phyloP scores from a whole-genome alignment of 116 monocot species.

The Iris pallida region DNA sequence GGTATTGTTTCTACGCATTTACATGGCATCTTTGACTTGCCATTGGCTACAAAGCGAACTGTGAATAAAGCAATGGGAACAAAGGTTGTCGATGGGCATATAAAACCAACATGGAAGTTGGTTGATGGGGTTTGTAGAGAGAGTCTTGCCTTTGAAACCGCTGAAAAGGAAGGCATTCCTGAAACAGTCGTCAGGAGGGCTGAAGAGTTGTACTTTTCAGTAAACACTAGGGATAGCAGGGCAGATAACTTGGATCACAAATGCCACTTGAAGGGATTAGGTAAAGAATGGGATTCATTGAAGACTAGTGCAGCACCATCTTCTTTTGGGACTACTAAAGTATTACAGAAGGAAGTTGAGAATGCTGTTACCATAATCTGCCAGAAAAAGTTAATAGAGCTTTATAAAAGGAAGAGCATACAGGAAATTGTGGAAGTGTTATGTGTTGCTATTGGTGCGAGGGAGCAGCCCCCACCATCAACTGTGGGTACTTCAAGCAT shows the following conservation, averaged over 20 bases:
- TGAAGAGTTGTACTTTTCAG: slow-evolving; percentile 61
- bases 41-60: slow-evolving; percentile 47
- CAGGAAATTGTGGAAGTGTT: slow-evolving; percentile 35
- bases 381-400: slow-evolving; percentile 53
- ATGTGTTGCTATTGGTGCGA: slow-evolving; percentile 53
- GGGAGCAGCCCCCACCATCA: slow-evolving; percentile 92
- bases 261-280: not conserved
- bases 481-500: slow-evolving; percentile 75
- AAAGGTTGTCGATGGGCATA: slow-evolving; percentile 41
- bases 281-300: slow-evolving; percentile 12
- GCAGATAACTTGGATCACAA: slow-evolving; percentile 4
- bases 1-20: slow-evolving; percentile 96
- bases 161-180: slow-evolving; percentile 73
- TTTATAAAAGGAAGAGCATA: slow-evolving; percentile 42
- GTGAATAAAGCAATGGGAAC: slow-evolving; percentile 80
- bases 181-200: slow-evolving; percentile 61
- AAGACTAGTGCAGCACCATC: not conserved
- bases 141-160: slow-evolving; percentile 95
- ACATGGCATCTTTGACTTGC: slow-evolving; percentile 91
- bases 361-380: slow-evolving; percentile 46
- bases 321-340: slow-evolving; percentile 5
- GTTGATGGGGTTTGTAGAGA: slow-evolving; percentile 81
- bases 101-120: slow-evolving; percentile 74
- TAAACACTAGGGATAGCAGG: slow-evolving; percentile 10
- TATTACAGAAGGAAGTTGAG: slow-evolving; percentile 50